Evolutionary conservation across 441 rosid species (phyloP).

Genomic region (Erodium trifolium): DNA sequence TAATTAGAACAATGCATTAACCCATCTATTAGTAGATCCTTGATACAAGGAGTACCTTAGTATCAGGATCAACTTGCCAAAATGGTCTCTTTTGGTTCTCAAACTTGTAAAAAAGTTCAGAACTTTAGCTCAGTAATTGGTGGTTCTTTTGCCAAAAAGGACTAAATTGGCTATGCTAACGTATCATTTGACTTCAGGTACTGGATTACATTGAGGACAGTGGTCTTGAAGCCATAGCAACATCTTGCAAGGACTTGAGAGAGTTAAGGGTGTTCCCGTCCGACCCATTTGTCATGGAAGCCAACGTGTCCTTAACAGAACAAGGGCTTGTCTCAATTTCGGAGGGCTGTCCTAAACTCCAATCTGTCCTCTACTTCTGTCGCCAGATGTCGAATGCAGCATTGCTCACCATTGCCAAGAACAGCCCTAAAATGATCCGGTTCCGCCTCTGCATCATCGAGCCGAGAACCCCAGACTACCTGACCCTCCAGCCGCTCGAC

Average conservation of each 20-base stretch:
- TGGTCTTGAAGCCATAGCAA: conserved; percentile 73
- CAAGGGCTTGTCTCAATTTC: conserved; percentile 79
- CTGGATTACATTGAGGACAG: conserved; percentile 81
- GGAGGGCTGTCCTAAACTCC: conserved; percentile 72
- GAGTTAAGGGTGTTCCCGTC: conserved; percentile 86
- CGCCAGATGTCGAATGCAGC: conserved; percentile 93
- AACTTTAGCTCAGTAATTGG: too few relatives aligned
- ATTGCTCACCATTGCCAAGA: conserved; percentile 66
- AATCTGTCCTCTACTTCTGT: conserved; percentile 82
- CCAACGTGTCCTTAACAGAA: conserved; percentile 67
- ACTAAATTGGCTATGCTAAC: not conserved
- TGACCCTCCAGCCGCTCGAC: conserved; percentile 61
- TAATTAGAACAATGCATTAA: not conserved
- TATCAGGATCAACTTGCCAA: not conserved
- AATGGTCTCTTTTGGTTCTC: too few relatives aligned
- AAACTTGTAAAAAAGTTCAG: too few relatives aligned
- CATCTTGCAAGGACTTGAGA: conserved; percentile 70
- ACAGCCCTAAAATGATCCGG: conserved; percentile 64
- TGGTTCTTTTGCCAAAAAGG: too few relatives aligned
- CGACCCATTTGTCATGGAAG: conserved; percentile 40
- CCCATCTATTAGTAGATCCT: not conserved
- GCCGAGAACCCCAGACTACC: conserved; percentile 65
- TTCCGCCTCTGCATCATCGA: conserved; percentile 83
- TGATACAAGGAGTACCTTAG: not conserved
- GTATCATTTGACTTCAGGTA: conserved; percentile 40